Conservation (phyloP, 140 eudicot species). For the Anethum foeniculum region DNA sequence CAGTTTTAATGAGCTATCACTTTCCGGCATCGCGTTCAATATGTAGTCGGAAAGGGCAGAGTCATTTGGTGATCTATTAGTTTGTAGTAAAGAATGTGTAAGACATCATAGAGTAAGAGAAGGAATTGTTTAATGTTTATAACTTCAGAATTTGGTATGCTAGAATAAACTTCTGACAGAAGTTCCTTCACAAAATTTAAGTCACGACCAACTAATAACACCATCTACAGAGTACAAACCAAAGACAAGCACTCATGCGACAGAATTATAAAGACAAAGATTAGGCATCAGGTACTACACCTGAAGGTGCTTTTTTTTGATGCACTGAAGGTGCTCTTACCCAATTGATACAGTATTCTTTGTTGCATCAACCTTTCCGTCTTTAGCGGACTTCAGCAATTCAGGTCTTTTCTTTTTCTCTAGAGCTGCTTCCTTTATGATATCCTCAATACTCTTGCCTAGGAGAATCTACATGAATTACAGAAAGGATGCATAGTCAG, state of each 20-base stretch:
- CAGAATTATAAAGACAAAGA: background rate
- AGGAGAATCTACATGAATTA: slow-evolving; percentile 19
- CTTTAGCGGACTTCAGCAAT: slow-evolving; percentile 14
- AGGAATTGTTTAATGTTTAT: background rate
- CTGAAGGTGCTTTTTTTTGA: background rate
- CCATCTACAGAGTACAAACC: background rate
- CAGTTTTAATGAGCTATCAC: background rate
- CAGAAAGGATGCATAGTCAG: background rate
- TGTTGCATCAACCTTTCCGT: slow-evolving; percentile 16
- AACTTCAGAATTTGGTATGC: slow-evolving; percentile 1
- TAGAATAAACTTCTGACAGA: background rate
- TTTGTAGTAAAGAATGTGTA: background rate
- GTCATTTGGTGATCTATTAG: background rate
- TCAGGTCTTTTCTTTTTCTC: slow-evolving; percentile 24
- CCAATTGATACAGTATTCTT: background rate
- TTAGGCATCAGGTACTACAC: background rate
- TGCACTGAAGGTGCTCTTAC: slow-evolving; percentile 1
- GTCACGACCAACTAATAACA: background rate
- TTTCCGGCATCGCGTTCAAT: background rate
- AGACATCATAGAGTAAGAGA: background rate
- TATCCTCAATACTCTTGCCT: slow-evolving; percentile 47
- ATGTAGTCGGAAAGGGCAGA: background rate
- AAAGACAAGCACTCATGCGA: background rate
- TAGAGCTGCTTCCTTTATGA: slow-evolving; percentile 29
- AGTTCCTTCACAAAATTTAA: background rate